Conservation (phyloP, 1,284 basidiomycete species). For the Papiliotrema flavescens region DNA sequence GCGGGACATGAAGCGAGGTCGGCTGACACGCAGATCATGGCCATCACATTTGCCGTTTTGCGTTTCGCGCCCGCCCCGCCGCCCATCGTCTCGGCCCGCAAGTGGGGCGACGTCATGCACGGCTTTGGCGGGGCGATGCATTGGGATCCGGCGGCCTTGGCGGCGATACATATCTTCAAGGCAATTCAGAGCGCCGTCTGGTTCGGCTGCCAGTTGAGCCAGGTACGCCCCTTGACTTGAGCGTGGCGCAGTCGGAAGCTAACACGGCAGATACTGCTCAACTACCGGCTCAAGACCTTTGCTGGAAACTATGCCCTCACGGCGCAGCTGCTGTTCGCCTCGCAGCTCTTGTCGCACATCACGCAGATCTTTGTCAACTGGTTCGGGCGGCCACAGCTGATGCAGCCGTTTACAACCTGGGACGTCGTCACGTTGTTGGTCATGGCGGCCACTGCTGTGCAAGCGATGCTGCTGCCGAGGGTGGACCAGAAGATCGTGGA, state of each 20-base stretch:
- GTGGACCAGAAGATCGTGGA: not conserved
- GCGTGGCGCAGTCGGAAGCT: not conserved
- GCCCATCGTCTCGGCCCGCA: not conserved
- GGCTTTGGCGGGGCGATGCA: not conserved
- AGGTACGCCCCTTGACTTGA: not conserved
- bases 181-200: constrained; percentile 1
- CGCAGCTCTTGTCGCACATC: constrained; percentile 1
- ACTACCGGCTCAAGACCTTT: not conserved
- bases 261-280: not conserved
- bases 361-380: constrained; percentile 1
- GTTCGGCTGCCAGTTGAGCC: not conserved
- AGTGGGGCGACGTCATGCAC: not conserved
- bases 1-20: not conserved
- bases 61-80: constrained; percentile 1
- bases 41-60: not conserved
- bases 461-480: not conserved
- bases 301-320: not conserved
- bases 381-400: constrained; percentile 1
- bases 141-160: not conserved
- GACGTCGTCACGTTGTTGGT: not conserved
- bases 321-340: not conserved
- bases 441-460: not conserved
- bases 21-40: not conserved
- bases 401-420: not conserved
- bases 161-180: not conserved